Conservation (phyloP, 2,329 filamentous ascomycete species). For the Pseudogymnoascus destructans region DNA sequence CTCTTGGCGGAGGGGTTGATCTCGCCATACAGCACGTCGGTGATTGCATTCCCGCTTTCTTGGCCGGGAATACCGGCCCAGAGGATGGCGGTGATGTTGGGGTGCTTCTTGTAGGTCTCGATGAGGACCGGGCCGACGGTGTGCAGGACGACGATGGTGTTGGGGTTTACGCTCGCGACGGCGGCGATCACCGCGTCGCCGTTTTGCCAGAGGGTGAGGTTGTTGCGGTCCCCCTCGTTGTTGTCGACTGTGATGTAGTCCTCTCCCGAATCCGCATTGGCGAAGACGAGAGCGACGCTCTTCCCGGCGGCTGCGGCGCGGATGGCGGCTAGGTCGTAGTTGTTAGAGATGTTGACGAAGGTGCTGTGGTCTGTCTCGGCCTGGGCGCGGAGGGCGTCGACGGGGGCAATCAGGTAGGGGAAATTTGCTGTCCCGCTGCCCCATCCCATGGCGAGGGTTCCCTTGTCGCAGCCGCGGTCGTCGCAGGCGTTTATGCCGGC, state of each 20-base stretch:
- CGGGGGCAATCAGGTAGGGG: slow-evolving; percentile 63
- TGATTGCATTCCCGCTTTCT: slow-evolving; percentile 67
- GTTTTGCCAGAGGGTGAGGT: slow-evolving; percentile 77
- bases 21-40: slow-evolving; percentile 71
- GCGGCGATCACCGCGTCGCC: slow-evolving; percentile 73
- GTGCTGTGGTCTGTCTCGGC: slow-evolving; percentile 44
- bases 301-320: slow-evolving; percentile 53
- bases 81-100: slow-evolving; percentile 72
- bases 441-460: slow-evolving; percentile 64
- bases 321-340: slow-evolving; percentile 37
- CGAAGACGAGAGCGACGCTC: slow-evolving; percentile 72
- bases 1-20: slow-evolving; percentile 65
- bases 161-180: slow-evolving; percentile 64
- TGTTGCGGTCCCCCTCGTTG: slow-evolving; percentile 81
- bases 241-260: slow-evolving; percentile 72
- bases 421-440: slow-evolving; percentile 63
- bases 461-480: slow-evolving; percentile 39
- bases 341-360: slow-evolving; percentile 55
- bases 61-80: slow-evolving; percentile 75
- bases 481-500: slow-evolving; percentile 66
- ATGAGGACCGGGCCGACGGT: slow-evolving; percentile 69
- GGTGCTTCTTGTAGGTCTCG: slow-evolving; percentile 58
- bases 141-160: slow-evolving; percentile 88
- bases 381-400: slow-evolving; percentile 52
- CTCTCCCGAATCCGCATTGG: slow-evolving; percentile 76